These are phyloP conservation scores for Gardenia jasminoides DNA, from an alignment of 257 asterid genomes.

Conservation along the genomic window DNA sequence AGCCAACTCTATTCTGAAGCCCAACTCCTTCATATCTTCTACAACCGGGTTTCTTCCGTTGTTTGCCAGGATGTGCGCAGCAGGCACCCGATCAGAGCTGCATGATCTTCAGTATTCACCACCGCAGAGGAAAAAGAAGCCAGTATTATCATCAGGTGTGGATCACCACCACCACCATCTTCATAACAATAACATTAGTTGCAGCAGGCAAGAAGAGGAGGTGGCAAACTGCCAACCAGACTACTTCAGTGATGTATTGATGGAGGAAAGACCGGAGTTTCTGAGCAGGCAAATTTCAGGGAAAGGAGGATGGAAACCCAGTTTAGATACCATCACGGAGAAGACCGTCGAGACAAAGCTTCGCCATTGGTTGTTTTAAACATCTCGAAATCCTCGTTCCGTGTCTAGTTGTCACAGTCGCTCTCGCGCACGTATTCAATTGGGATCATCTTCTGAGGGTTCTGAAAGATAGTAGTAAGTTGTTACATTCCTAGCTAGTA, in stretches of 20 bases:
- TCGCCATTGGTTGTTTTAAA: conserved; percentile 52
- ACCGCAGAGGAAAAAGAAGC: conserved; percentile 12
- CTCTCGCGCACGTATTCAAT: too few relatives aligned
- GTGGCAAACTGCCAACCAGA: conserved; percentile 26
- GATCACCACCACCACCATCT: too few relatives aligned
- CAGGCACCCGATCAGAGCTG: background rate
- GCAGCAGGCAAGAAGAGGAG: background rate
- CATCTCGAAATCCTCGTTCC: too few relatives aligned
- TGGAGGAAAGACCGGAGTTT: conserved; percentile 68
- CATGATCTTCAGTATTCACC: background rate
- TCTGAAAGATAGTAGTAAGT: too few relatives aligned
- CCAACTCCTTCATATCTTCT: conserved; percentile 41
- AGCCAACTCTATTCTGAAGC: conserved; percentile 36
- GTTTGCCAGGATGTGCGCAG: conserved; percentile 51
- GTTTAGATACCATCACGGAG: conserved; percentile 77
- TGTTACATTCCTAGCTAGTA: too few relatives aligned
- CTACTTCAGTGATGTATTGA: conserved; percentile 39
- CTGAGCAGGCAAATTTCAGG: conserved; percentile 72
- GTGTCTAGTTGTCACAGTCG: too few relatives aligned
- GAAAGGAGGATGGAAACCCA: conserved; percentile 90
- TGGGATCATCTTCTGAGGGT: too few relatives aligned
- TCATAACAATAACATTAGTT: background rate
- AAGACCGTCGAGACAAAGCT: conserved; percentile 45
- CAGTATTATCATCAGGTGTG: too few relatives aligned
- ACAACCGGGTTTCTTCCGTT: conserved; percentile 55